These are phyloP conservation scores for Blastobotrys petasosporus DNA, from an alignment of 1,139 yeast species.

Conservation along the genomic window DNA sequence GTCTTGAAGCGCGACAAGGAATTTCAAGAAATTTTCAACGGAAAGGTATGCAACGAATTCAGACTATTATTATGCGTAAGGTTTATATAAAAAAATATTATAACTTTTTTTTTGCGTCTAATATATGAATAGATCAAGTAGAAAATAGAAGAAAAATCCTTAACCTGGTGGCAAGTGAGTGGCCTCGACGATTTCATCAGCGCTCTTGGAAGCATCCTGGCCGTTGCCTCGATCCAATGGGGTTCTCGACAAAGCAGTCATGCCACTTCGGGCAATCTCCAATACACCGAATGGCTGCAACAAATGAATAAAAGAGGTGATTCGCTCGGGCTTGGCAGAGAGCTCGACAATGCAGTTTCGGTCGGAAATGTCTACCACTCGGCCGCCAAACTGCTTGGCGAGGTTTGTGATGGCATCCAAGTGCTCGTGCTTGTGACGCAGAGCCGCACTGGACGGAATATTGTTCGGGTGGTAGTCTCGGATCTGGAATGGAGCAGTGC, in stretches of 20 bases:
- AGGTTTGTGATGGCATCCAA: conserved; percentile 76
- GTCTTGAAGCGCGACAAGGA: too few relatives aligned
- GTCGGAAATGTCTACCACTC: conserved; percentile 84
- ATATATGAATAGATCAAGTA: too few relatives aligned
- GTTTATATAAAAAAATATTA: too few relatives aligned
- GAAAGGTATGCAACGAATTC: too few relatives aligned
- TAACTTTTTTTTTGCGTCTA: too few relatives aligned
- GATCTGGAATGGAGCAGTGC: conserved; percentile 19
- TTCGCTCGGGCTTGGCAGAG: conserved; percentile 87
- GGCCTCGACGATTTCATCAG: conserved; percentile 50
- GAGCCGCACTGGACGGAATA: conserved; percentile 83
- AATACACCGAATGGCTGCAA: conserved; percentile 93
- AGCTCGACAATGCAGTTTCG: conserved; percentile 92
- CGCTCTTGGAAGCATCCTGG: conserved; percentile 48
- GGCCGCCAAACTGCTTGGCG: conserved; percentile 86
- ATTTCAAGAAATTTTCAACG: too few relatives aligned
- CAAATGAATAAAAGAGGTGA: conserved; percentile 78
- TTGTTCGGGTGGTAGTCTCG: conserved; percentile 70
- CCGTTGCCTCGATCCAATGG: conserved; percentile 54
- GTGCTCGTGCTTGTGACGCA: conserved; percentile 89
- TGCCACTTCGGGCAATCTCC: conserved; percentile 95
- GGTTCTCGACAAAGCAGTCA: conserved; percentile 97
- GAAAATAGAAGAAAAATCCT: not conserved
- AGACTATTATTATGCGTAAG: too few relatives aligned
- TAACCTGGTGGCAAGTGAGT: conserved; percentile 82